Evolutionary conservation across 805 yeast species (phyloP), one percentile per base, ranked within the genome.

Genomic region (Yamadazyma insecticola): DNA sequence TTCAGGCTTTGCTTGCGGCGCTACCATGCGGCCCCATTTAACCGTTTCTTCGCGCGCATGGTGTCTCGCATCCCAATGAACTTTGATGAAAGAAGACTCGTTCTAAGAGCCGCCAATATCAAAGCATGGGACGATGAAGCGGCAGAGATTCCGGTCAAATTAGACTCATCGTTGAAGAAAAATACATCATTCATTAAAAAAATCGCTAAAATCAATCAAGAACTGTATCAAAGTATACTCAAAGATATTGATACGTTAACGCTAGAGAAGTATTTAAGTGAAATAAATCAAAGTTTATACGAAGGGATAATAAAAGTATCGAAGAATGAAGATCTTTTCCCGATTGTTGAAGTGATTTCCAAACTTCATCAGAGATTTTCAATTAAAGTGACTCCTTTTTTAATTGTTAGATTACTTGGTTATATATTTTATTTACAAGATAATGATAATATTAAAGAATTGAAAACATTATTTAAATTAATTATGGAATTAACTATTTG

Each of bases 151-250:
- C 40, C 47, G 2, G 16, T 40, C 10, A 73, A 71, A 39, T 53
- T 78, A 7, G 96, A 88, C 50, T 64, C 94, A 0, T 81, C 89
- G 35, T 62, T 88, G 42, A 88, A 88, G 63, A 84, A 81, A 52
- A 85, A 89, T 50, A 76, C 86, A 3, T 81, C 87, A 0, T 83
- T 85, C 47, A 78, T 87, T 30, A 82, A 79, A 50, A 81, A 81
- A 44, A 50, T 88, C 30, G 63, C 71, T 2, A 64, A 78, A 2
- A 53, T 87, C 15, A 70, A 62, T 22, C 68, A 67, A 23, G 89
- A 80, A 5, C 67, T 68, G 23, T 48, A 44, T 25, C 43, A 50
- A 1, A 50, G 67, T 6, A 54, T 83, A 2, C 36, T 85, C 22
- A 72, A 74, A 32, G 95, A 86, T 36, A 67, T 88, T 25, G 47